Evolutionary conservation across 345 rosid genomes (phyloP), one percentile per base, ranked within the genome.

Genomic region (Fremontodendron californicum): DNA sequence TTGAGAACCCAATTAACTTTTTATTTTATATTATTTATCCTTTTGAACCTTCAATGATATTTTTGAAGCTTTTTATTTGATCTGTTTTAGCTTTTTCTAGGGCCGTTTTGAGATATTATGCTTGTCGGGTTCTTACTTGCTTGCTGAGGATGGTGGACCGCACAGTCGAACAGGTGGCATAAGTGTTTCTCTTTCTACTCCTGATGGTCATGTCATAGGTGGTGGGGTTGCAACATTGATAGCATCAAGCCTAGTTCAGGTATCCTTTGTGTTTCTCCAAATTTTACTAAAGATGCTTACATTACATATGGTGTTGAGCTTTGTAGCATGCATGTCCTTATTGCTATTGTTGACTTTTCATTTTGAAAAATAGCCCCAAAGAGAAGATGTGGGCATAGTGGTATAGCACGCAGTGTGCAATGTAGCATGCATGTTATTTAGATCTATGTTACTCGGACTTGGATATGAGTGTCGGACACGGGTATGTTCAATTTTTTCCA

Each of bases 21-120:
- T 8, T 40, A 7, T 42, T 43, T 42, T 68, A 68, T 2, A 27
- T 3, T n/a, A 12, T 43, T 37, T 45, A 64, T 68, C 37, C 37
- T 15, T 68, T 69, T 46, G 15, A 45, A 73, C 48, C 16, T 73
- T 35, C 42, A 73, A 35, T 49, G 74, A 31, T 51, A 33, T 3
- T 51, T 49, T 45, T 49, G 27, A n/a, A 66, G 45, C 6, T 51
- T 40, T 75, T 86, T 45, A 84, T 75, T 80, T 78, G 75, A 66
- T 82, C 75, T 35, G 75, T 82, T 77, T 73, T 54, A 76, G 37
- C 61, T 4, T 60, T 82, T 65, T 79, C 73, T 78, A 96, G 99
- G 99, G 99, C n/a, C 89, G 80, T 73, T 96, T 96, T 40, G 93
- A 92, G 90, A 93, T 93, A 86, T 82, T 93, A 84, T 89, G 94